These are phyloP conservation scores for Stagonosporopsis chrysanthemi DNA, from an alignment of 2,329 filamentous ascomycete genomes.

Conservation along the genomic window DNA sequence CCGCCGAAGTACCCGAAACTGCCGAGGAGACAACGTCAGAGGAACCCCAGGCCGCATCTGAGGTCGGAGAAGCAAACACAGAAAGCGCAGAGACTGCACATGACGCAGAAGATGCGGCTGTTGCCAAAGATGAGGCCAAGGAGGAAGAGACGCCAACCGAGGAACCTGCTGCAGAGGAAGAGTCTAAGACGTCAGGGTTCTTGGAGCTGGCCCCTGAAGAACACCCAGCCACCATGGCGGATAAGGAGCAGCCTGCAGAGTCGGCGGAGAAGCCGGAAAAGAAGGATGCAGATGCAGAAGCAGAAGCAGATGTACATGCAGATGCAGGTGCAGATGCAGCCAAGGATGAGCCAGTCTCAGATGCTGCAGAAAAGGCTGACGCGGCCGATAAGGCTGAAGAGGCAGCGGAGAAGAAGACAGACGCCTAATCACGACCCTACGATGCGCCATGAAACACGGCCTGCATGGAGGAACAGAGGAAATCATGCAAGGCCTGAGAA, in stretches of 20 bases:
- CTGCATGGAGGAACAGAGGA: too few species aligned
- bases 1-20: background rate
- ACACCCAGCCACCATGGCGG: slow-evolving; percentile 3
- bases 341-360: slow-evolving; percentile 1
- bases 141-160: too few species aligned
- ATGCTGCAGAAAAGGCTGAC: too few species aligned
- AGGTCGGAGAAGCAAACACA: slow-evolving; percentile 16
- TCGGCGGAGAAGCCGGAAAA: slow-evolving; percentile 7
- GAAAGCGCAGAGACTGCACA: background rate
- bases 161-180: too few species aligned
- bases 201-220: slow-evolving; percentile 9
- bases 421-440: too few species aligned
- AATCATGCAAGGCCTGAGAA: too few species aligned
- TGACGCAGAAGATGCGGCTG: background rate
- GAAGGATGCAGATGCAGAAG: background rate
- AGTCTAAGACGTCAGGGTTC: background rate
- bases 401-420: too few species aligned
- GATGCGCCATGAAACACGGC: too few species aligned
- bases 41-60: background rate
- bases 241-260: slow-evolving; percentile 5
- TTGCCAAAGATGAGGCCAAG: slow-evolving; percentile 3
- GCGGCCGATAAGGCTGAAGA: background rate
- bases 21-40: background rate
- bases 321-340: background rate
- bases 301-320: background rate